Conservation (phyloP, 164 flowering plant species). For the Nymphaea thermarum region DNA sequence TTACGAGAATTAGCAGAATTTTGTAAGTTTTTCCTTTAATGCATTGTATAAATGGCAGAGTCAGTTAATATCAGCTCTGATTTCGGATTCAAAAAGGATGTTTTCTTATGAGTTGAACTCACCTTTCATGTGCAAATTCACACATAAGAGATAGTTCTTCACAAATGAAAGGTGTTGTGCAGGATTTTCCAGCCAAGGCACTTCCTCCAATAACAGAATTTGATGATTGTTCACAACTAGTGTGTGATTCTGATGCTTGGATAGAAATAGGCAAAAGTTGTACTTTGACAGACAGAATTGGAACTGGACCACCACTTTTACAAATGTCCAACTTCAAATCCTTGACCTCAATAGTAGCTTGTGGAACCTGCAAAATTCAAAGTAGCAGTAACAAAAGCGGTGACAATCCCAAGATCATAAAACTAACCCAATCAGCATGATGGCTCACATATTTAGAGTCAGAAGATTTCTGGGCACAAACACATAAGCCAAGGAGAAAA, state of each 20-base stretch:
- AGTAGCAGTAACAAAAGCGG: neutral
- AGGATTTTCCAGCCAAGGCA: constrained; percentile 26
- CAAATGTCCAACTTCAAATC: constrained; percentile 71
- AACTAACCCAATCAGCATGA: too few relatives aligned
- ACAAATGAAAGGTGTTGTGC: constrained; percentile 46
- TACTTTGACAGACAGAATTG: constrained; percentile 58
- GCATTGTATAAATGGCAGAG: too few relatives aligned
- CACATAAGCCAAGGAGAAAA: too few relatives aligned
- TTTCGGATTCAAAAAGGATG: neutral
- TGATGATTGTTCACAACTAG: constrained; percentile 46
- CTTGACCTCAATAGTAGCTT: constrained; percentile 68
- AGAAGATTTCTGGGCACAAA: too few relatives aligned
- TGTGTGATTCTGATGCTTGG: constrained; percentile 49
- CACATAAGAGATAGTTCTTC: constrained; percentile 68
- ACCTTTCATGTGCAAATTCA: constrained; percentile 90
- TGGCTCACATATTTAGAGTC: too few relatives aligned
- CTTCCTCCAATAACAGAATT: constrained; percentile 24
- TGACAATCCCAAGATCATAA: neutral
- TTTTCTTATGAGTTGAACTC: constrained; percentile 3
- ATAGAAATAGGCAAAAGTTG: constrained; percentile 52
- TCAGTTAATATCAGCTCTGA: too few relatives aligned
- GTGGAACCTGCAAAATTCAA: constrained; percentile 24
- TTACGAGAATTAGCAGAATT: too few relatives aligned
- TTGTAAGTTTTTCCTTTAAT: too few relatives aligned
- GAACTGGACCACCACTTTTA: constrained; percentile 66